Percentiles rank a stretch among this genome's conserved stretches.
These are phyloP conservation scores for Yamadazyma sp. DNA, from an alignment of 805 yeast species.

Conservation along the genomic window DNA sequence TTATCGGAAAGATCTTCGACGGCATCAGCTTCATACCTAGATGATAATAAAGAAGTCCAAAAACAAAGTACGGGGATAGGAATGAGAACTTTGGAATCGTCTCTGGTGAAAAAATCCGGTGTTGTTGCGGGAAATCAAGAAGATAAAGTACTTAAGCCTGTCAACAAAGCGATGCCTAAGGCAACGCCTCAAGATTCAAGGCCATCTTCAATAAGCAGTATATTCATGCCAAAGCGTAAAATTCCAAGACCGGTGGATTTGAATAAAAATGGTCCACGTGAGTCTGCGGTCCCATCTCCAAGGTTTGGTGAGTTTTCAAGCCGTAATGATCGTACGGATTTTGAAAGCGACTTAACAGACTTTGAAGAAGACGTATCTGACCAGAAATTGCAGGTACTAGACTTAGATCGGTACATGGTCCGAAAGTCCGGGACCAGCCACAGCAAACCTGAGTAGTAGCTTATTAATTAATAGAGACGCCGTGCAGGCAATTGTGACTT, in stretches of 20 bases:
- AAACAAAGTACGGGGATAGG: background rate
- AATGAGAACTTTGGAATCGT: background rate
- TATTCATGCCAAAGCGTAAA: constrained; percentile 14
- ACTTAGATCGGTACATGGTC: constrained; percentile 4
- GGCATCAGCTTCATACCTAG: background rate
- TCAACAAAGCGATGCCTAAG: background rate
- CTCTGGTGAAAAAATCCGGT: background rate
- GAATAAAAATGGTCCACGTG: constrained; percentile 1
- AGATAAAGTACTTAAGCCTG: background rate
- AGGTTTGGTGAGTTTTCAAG: constrained; percentile 1
- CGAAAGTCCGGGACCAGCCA: constrained; percentile 4
- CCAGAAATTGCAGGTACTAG: constrained; percentile 4
- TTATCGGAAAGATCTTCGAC: background rate
- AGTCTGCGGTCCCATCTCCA: constrained; percentile 1
- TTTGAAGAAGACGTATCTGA: constrained; percentile 23
- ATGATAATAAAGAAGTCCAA: background rate
- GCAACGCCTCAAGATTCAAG: background rate
- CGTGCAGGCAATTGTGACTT: no score
- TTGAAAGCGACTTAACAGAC: constrained; percentile 27
- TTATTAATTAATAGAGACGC: no score
- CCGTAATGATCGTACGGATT: constrained; percentile 4
- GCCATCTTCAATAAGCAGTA: constrained; percentile 3
- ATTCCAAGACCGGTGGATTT: background rate
- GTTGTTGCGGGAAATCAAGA: background rate
- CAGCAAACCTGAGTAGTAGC: no score